Conservation (phyloP, 345 rosid species). For the Euclidium syriacum region DNA sequence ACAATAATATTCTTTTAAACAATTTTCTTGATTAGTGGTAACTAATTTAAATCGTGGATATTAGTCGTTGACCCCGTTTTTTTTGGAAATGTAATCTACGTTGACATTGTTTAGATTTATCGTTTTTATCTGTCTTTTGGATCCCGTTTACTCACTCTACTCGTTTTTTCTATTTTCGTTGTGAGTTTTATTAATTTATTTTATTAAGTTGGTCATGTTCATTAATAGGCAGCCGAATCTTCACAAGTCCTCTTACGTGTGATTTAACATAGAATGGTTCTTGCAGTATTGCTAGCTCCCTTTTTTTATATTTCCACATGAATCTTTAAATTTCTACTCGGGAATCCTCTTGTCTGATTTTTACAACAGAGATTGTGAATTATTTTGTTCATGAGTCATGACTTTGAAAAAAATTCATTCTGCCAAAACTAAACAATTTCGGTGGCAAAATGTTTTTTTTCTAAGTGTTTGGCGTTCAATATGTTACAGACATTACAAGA, state of each 20-base stretch:
- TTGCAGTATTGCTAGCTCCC: not conserved
- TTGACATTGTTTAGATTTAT: slow-evolving; percentile 15
- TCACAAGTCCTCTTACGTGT: not conserved
- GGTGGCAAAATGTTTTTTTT: too few relatives aligned
- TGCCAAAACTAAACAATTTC: too few relatives aligned
- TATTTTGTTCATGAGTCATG: too few relatives aligned
- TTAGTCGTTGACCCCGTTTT: slow-evolving; percentile 31
- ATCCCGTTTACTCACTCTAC: not conserved
- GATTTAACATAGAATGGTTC: not conserved
- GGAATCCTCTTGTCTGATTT: slow-evolving; percentile 8
- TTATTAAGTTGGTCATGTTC: not conserved
- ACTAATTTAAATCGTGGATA: too few relatives aligned
- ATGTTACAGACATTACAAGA: too few relatives aligned
- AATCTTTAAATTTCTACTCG: not conserved
- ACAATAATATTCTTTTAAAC: too few relatives aligned
- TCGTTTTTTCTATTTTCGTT: not conserved
- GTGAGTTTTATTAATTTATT: not conserved
- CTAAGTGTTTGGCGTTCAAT: too few relatives aligned
- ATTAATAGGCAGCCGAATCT: slow-evolving; percentile 2
- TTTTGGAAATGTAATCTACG: slow-evolving; percentile 17
- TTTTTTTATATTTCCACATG: slow-evolving; percentile 10
- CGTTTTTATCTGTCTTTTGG: not conserved
- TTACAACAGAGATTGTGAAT: too few relatives aligned
- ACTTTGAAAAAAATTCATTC: too few relatives aligned
- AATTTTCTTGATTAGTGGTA: too few relatives aligned